Conservation (phyloP, 768 basidiomycete species). For the Pisolithus microcarpus region DNA sequence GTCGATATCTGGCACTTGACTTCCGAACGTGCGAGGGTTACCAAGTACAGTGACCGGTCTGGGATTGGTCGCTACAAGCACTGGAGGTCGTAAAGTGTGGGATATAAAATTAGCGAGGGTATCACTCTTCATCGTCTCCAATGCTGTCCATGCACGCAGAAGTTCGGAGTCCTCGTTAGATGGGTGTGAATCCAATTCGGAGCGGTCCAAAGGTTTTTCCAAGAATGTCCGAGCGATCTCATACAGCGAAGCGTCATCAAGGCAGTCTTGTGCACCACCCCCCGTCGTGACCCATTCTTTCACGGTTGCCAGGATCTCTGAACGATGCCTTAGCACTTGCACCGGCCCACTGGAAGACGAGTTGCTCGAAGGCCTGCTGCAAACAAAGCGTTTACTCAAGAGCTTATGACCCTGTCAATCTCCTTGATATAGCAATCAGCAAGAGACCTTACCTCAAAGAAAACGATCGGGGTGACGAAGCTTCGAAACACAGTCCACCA, state of each 20-base stretch:
- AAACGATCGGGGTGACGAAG: constrained; percentile 72
- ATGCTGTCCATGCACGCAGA: constrained; percentile 37
- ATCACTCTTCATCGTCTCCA: constrained; percentile 37
- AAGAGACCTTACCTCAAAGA: constrained; percentile 63
- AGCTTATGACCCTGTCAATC: constrained; percentile 38
- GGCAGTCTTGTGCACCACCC: constrained; percentile 70
- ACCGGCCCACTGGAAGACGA: constrained; percentile 37
- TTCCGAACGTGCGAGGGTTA: constrained; percentile 22
- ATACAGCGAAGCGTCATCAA: constrained; percentile 65
- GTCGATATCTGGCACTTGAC: constrained; percentile 57
- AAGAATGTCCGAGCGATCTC: constrained; percentile 55
- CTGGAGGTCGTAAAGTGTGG: constrained; percentile 56
- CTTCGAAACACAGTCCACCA: constrained; percentile 85
- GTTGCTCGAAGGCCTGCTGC: constrained; percentile 38
- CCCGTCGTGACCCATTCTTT: constrained; percentile 69
- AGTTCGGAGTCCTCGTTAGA: constrained; percentile 38
- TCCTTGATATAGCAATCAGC: background rate
- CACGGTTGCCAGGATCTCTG: constrained; percentile 56
- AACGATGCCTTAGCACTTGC: constrained; percentile 44
- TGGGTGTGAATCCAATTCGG: constrained; percentile 38
- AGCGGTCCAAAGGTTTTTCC: constrained; percentile 46
- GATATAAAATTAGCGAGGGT: constrained; percentile 42
- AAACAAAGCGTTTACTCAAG: constrained; percentile 66
- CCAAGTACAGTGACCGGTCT: constrained; percentile 10
- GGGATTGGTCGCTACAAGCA: constrained; percentile 20